phyloP scores from a whole-genome alignment of 768 basidiomycete genomes.

The Mycena epipterygia region DNA sequence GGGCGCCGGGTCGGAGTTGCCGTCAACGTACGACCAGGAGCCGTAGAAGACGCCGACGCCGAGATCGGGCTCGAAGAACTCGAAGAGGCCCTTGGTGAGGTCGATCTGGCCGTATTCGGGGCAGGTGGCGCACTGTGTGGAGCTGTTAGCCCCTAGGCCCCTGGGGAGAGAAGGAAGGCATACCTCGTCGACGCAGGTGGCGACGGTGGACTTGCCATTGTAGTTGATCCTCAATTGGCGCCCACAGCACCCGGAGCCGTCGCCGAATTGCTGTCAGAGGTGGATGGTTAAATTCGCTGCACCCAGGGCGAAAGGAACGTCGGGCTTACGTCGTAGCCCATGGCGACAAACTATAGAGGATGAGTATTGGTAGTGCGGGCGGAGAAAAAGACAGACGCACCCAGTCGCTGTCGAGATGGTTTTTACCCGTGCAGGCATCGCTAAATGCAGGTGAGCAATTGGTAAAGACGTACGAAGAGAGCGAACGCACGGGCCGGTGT shows the following conservation, averaged over 20 bases:
- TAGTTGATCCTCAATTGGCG: slow-evolving; percentile 22
- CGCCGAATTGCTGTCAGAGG: slow-evolving; percentile 22
- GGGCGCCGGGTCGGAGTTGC: background rate
- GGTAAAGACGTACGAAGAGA: background rate
- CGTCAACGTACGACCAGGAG: slow-evolving; percentile 29
- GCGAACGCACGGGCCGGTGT: slow-evolving; percentile 24
- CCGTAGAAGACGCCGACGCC: slow-evolving; percentile 26
- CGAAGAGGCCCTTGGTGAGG: slow-evolving; percentile 32
- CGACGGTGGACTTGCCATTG: slow-evolving; percentile 28
- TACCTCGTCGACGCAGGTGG: slow-evolving; percentile 35
- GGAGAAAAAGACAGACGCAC: too few relatives aligned
- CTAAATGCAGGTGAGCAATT: too few relatives aligned
- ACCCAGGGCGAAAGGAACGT: background rate
- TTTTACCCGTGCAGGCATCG: too few relatives aligned
- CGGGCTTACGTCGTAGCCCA: slow-evolving; percentile 25
- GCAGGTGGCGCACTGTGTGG: slow-evolving; percentile 28
- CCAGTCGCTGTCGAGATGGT: too few relatives aligned
- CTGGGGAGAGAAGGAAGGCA: background rate
- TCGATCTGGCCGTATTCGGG: slow-evolving; percentile 20
- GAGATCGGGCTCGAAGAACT: slow-evolving; percentile 18
- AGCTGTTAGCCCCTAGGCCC: background rate
- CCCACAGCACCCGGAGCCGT: slow-evolving; percentile 28
- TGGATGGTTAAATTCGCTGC: background rate
- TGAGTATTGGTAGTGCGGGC: too few relatives aligned
- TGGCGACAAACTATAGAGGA: slow-evolving; percentile 26